These are phyloP conservation scores for Coniochaeta sp. DNA, from an alignment of 2,329 filamentous ascomycete species.

Conservation along the genomic window DNA sequence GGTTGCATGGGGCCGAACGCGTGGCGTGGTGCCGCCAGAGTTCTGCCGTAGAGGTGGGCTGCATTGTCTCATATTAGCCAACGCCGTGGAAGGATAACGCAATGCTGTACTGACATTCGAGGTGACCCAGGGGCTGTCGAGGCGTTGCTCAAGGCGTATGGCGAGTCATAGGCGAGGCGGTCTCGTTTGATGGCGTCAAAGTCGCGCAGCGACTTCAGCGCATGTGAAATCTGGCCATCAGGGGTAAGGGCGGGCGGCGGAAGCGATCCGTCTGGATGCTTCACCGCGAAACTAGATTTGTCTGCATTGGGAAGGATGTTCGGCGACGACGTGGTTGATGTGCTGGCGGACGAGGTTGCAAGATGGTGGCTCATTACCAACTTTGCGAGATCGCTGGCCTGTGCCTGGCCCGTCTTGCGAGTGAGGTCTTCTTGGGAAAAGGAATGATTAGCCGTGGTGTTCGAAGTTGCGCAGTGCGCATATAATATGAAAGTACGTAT, in stretches of 20 bases:
- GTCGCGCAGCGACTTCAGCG: constrained; percentile 31
- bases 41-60: constrained; percentile 65
- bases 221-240: constrained; percentile 15
- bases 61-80: constrained; percentile 17
- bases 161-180: constrained; percentile 39
- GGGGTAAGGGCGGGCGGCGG: constrained; percentile 16
- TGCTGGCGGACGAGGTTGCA: constrained; percentile 21
- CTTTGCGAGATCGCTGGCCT: constrained; percentile 14
- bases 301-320: constrained; percentile 11
- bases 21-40: constrained; percentile 70
- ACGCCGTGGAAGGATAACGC: constrained; percentile 8
- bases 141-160: constrained; percentile 47
- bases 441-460: constrained; percentile 13
- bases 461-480: not conserved
- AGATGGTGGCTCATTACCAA: constrained; percentile 19
- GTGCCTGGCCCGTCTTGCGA: constrained; percentile 11
- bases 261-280: constrained; percentile 6
- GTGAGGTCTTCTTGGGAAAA: constrained; percentile 8
- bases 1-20: constrained; percentile 75
- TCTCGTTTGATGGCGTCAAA: constrained; percentile 24
- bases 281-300: constrained; percentile 3
- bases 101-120: constrained; percentile 39
- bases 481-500: not conserved
- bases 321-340: constrained; percentile 15
- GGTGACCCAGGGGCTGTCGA: constrained; percentile 54